Evolutionary conservation across 208 protist species (phyloP), one percentile per base, ranked within the genome.

Genomic region (Acanthamoeba healyi): DNA sequence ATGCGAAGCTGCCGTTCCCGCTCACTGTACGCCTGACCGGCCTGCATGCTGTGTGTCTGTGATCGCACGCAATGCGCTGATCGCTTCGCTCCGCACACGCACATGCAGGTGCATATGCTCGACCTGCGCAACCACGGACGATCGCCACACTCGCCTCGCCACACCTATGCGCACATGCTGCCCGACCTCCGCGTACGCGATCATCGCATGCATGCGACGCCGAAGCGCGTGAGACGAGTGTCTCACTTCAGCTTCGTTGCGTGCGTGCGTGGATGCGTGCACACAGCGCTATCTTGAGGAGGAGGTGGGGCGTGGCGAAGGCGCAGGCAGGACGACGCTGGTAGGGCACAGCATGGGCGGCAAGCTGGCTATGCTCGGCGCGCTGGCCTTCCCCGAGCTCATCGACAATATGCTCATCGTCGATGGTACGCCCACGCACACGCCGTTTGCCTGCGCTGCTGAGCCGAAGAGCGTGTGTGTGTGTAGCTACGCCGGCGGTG

Each of bases 291-390:
- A 74, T 19, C 65, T 74, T 34, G 34, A 74, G 65, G 34, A 74
- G 17, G 34, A 3, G 65, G 51, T 19, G 3, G 65, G 65, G 34
- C 15, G 58, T 34, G 15, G n/a, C 15, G 10, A 54, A 54, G 15
- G 49, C 49, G 49, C 49, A 29, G 67, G 19, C 34, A 84, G 36
- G 74, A 24, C 44, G 42, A 84, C 74, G 38, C 74, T 84, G 40
- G 44, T 84, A 42, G 74, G 74, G 10, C 74, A 84, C 74, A 84
- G 74, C 44, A 84, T 84, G 74, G 74, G 74, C 32, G 74, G 74
- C 74, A 84, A 84, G 44, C 26, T 84, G 74, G 74, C 74, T 24
- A 84, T 84, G 74, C 74, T 84, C 42, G 44, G 42, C 44, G 74
- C 74, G 9, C 74, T 84, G n/a, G 74, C 74, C 15, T 56, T 58